Evolutionary conservation across 2,329 filamentous ascomycete genomes (phyloP), one percentile per base, ranked within the genome.

Genomic region (Alternaria angustiovoidea): DNA sequence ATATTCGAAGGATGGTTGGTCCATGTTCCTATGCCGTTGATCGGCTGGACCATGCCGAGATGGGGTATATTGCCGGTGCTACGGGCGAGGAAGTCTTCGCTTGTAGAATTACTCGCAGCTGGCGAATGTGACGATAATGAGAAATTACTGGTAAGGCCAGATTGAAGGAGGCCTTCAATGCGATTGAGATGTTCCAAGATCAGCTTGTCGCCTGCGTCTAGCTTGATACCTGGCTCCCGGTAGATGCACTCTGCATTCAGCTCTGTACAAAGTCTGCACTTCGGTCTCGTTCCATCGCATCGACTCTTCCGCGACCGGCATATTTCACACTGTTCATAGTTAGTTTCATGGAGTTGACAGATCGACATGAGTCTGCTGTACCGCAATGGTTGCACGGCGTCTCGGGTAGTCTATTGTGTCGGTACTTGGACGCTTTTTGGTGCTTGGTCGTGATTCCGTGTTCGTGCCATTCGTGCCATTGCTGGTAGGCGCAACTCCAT

Each of bases 121-220:
- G 78, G 78, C 66, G 88, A 81, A 57, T 88, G 84, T 42, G 89
- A 86, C 2, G 85, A 84, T 51, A 89, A 76, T 51, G 82, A 83
- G 62, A 88, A 81, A 36, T 82, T 82, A 63, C 83, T 86, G 46
- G 82, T 75, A 66, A 93, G 81, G 66, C 83, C 90, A 64, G 89
- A 88, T 75, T 94, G 90, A n/a, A 95, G 83, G 44, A 95, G 81
- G 51, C 85, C 90, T 77, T 95, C 92, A 70, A 95, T 94, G 54
- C 90, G 88, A 69, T 86, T 88, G 36, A 95, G 83, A 57, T 90
- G 89, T 75, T 94, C 92, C 38, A 95, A 81, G 62, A 95, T 95
- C 57, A 95, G 83, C 80, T 94, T 94, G 81, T 94, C 92, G 66
- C 92, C 92, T 36, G 91, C 91, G 75, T 95, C 92, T 9, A 95